Base-by-base conservation (phyloP, 768 basidiomycete species). In the Lactifluus volemus region DNA sequence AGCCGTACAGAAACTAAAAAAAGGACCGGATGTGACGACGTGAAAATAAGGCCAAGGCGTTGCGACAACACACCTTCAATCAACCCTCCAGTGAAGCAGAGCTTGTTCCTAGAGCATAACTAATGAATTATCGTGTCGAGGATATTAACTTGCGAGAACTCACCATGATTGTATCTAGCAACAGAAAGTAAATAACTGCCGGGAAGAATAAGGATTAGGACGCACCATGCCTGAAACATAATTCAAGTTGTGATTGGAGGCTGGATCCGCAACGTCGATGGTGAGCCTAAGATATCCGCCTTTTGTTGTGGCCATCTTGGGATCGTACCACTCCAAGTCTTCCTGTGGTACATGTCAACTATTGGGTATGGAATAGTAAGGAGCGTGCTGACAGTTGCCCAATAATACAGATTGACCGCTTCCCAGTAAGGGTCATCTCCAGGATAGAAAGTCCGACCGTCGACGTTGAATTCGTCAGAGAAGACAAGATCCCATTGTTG, bases 81-180 rank as follows among this genome's bases (percentile, higher is more conserved):
- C 53, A 88, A 71, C 45, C 90, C 90, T 6, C 86, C 86, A 10
- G 88, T 89, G 70, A 92, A 91, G 71, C 88, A 92, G 65, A 94
- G 84, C 73, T 85, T 84, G 70, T 85, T 86, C 80, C 75, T 66
- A 61, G 68, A 75, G 60, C 68, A 70, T 55, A 29, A 39, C 34
- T 17, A 8, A 38, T 10, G 17, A 14, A 34, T 34, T 34, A 4
- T 6, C 2, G 25, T 17, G 36, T 42, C 12, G 17, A 30, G 19
- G 32, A 44, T 51, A 42, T 12, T 30, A 34, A 17, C 15, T 34
- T 29, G 39, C n/a, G 7, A 64, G 38, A 5, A 62, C 70, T 60
- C 48, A 73, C 74, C 75, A 74, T 71, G 62, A 67, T 55, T 63
- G 65, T n/a, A 66, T 63, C 61, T 67, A 57, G 19, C 1, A 1